These are phyloP conservation scores for Cicer cuneatum DNA, from an alignment of 306 rosid species.

Conservation along the genomic window DNA sequence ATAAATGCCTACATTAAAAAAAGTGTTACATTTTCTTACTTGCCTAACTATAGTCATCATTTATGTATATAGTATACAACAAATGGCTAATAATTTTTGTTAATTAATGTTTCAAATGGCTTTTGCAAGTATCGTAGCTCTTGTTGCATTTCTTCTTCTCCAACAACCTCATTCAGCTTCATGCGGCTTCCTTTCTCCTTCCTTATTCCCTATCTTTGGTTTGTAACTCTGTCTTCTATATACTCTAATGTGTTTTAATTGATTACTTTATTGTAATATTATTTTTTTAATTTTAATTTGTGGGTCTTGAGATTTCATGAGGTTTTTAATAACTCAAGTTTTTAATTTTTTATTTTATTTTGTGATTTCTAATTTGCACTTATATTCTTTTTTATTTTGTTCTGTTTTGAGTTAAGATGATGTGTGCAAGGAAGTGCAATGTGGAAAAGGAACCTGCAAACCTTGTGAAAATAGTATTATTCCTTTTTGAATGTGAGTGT, in stretches of 20 bases:
- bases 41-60: neutral
- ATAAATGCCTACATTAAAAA: neutral
- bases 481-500: conserved; percentile 74
- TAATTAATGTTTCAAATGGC: conserved; percentile 53
- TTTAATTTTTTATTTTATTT: neutral
- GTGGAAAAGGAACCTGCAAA: conserved; percentile 87
- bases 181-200: conserved; percentile 58
- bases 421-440: conserved; percentile 68
- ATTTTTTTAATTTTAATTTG: conserved; percentile 1
- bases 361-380: neutral
- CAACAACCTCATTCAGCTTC: conserved; percentile 49
- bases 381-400: neutral
- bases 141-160: conserved; percentile 49
- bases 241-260: conserved; percentile 15
- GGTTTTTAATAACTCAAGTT: neutral
- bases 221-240: conserved; percentile 35
- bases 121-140: conserved; percentile 35
- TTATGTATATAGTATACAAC: neutral
- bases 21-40: neutral
- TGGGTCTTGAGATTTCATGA: conserved; percentile 15
- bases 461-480: conserved; percentile 58
- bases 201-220: conserved; percentile 51
- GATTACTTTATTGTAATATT: neutral
- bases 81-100: neutral
- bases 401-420: conserved; percentile 50